A percentile compares a stretch with the other conserved stretches of the same genome.
These are phyloP conservation scores for Salix dunnii DNA, from an alignment of 345 rosid species.

Conservation along the genomic window DNA sequence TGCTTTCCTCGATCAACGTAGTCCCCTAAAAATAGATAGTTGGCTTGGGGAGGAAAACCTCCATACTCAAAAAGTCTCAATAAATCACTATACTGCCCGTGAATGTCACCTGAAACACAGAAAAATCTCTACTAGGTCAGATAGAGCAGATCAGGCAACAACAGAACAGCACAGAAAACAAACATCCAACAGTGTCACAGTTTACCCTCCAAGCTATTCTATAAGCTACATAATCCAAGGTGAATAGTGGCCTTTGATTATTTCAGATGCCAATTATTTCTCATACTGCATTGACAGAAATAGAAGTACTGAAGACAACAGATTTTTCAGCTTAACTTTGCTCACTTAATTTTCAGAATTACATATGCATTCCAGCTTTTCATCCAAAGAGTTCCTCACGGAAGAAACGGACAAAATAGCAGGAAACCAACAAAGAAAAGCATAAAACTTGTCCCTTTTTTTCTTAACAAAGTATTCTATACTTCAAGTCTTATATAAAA, in stretches of 20 bases:
- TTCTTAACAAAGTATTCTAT: neutral
- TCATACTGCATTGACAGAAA: neutral
- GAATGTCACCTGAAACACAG: slow-evolving; percentile 8
- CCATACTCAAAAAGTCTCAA: slow-evolving; percentile 14
- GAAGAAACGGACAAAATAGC: neutral
- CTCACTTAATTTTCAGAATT: neutral
- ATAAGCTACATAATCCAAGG: neutral
- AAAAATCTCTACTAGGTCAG: neutral
- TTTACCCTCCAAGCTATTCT: neutral
- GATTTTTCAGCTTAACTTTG: neutral
- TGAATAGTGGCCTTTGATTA: neutral
- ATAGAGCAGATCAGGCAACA: neutral
- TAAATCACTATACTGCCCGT: slow-evolving; percentile 13
- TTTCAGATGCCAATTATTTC: neutral
- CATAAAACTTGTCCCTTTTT: neutral
- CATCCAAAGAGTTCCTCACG: neutral
- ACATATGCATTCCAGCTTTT: neutral
- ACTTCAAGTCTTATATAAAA: neutral
- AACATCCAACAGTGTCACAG: no score
- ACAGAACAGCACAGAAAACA: neutral
- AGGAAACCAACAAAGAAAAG: neutral
- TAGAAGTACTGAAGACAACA: neutral
- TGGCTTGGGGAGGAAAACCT: slow-evolving; percentile 9
- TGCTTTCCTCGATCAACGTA: slow-evolving; percentile 11
- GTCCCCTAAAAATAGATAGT: slow-evolving; percentile 6